Evolutionary conservation across 805 yeast species (phyloP).

Genomic region (Candida ovalis): DNA sequence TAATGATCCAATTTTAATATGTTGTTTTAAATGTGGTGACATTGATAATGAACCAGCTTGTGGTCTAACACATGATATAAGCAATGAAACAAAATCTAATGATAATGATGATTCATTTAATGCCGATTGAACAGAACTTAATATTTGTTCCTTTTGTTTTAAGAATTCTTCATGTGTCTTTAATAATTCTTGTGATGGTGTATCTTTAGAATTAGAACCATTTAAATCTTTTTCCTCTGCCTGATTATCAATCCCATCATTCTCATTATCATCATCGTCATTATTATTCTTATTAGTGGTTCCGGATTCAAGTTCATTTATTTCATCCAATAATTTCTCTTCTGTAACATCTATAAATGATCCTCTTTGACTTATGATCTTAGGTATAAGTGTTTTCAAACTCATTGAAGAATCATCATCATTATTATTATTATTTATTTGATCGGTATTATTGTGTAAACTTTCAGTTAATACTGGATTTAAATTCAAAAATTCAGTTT

Average conservation of each 20-base stretch:
- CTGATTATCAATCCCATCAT: conserved; percentile 22
- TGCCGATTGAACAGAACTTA: conserved; percentile 57
- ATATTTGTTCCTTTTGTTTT: conserved; percentile 48
- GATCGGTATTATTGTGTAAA: neutral
- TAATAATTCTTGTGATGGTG: neutral
- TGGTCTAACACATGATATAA: conserved; percentile 78
- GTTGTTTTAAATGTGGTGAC: conserved; percentile 76
- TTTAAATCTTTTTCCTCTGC: conserved; percentile 1
- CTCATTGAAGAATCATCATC: conserved; percentile 20
- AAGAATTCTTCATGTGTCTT: conserved; percentile 39
- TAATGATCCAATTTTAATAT: conserved; percentile 72
- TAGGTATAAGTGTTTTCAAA: conserved; percentile 53
- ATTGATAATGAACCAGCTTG: conserved; percentile 84
- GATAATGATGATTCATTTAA: conserved; percentile 86
- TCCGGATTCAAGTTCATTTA: conserved; percentile 13
- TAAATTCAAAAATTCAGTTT: conserved; percentile 5
- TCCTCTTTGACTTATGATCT: conserved; percentile 55
- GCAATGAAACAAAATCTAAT: conserved; percentile 78
- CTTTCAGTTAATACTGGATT: conserved; percentile 15
- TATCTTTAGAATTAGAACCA: neutral
- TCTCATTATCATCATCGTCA: conserved; percentile 10
- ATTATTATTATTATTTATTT: neutral
- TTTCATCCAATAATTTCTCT: conserved; percentile 45
- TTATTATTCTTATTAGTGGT: neutral
- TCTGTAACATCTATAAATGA: conserved; percentile 60